Conservation (phyloP, 2,329 filamentous ascomycete species). For the Colletotrichum camelliae region DNA sequence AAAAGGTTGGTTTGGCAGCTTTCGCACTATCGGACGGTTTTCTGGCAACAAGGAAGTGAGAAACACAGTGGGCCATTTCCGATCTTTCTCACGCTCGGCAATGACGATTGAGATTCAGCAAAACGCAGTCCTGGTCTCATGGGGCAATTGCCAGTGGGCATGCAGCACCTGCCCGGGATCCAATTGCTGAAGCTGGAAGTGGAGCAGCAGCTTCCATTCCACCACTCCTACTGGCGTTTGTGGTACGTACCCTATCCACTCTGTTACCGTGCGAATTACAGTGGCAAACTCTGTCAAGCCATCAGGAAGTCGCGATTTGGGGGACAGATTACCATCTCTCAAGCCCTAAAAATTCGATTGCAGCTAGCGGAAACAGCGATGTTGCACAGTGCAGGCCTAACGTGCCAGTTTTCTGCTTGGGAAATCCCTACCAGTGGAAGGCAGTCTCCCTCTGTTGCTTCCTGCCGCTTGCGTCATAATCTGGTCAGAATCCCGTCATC, state of each 20-base stretch:
- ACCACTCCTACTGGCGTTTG: too few relatives aligned
- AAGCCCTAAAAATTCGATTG: neutral
- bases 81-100: neutral
- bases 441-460: neutral
- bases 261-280: accelerated
- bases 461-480: neutral
- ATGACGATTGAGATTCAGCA: neutral
- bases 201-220: too few relatives aligned
- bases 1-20: neutral
- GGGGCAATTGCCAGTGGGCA: too few relatives aligned
- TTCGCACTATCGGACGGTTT: neutral
- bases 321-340: neutral
- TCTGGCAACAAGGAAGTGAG: neutral
- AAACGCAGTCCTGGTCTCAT: neutral
- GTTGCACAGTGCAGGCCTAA: neutral
- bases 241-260: neutral
- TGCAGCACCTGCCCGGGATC: too few relatives aligned
- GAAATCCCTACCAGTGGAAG: neutral
- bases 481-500: neutral
- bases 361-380: neutral
- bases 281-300: neutral
- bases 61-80: neutral
- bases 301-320: neutral
- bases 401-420: neutral
- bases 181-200: neutral